phyloP scores from a whole-genome alignment of 495 filamentous ascomycete genomes.

The Penicillium ochrochloron region DNA sequence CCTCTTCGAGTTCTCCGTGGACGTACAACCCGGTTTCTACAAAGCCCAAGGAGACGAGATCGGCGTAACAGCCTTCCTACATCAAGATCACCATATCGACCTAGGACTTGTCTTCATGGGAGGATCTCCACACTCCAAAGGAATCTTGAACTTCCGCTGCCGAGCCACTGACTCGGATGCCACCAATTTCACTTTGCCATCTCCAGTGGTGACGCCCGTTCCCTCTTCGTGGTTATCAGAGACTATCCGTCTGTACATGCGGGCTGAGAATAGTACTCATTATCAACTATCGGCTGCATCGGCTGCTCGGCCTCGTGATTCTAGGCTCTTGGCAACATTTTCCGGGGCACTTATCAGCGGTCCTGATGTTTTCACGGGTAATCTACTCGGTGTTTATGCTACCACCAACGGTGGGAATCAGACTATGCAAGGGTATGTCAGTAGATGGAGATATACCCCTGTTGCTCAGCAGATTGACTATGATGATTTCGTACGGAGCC shows the following conservation, averaged over 20 bases:
- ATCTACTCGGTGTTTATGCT: slow-evolving; percentile 28
- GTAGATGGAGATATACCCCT: slow-evolving; percentile 10
- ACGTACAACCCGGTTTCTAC: slow-evolving; percentile 15
- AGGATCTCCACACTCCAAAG: slow-evolving; percentile 7
- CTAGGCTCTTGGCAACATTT: slow-evolving; percentile 6
- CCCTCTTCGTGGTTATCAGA: slow-evolving; percentile 12
- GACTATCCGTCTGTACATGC: slow-evolving; percentile 18
- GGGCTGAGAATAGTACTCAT: slow-evolving; percentile 22
- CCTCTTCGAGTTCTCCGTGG: slow-evolving; percentile 24
- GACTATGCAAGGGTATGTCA: slow-evolving; percentile 7
- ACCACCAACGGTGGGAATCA: slow-evolving; percentile 25
- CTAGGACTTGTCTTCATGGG: slow-evolving; percentile 21
- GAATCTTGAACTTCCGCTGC: neutral
- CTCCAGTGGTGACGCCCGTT: slow-evolving; percentile 9
- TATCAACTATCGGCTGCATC: slow-evolving; percentile 24
- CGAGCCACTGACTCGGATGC: slow-evolving; percentile 6
- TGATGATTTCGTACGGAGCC: neutral
- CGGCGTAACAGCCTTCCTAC: slow-evolving; percentile 29
- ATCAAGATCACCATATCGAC: slow-evolving; percentile 30
- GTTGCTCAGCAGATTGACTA: slow-evolving; percentile 4
- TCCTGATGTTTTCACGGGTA: slow-evolving; percentile 24
- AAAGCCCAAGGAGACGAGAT: slow-evolving; percentile 18
- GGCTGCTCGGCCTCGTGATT: neutral
- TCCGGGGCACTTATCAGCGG: slow-evolving; percentile 25
- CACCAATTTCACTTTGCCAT: slow-evolving; percentile 13